Evolutionary conservation across 768 basidiomycete genomes (phyloP), one percentile per base, ranked within the genome.

Genomic region (Crucibulum laeve): DNA sequence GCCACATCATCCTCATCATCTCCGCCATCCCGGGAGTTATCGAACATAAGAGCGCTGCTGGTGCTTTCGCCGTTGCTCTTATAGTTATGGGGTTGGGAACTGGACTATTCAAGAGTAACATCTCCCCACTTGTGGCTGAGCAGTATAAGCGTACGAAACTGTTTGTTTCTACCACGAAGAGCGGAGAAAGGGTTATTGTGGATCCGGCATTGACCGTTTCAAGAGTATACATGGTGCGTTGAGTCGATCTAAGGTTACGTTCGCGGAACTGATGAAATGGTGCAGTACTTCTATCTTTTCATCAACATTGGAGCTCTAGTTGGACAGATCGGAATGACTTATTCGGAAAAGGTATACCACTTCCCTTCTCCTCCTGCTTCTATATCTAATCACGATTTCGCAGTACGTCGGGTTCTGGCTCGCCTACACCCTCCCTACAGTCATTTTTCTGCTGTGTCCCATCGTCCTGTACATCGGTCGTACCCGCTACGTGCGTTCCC

Each of bases 71-170:
- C 17, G 49, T 84, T 28, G 81, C 84, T 0, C 63, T 89, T 40
- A 56, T 89, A 42, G 64, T 88, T 43, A 84, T 79, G 57, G 76
- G 77, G 6, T 21, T 39, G 8, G 79, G 85, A 14, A 76, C 85
- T 7, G 86, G 85, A 5, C 65, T 81, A 18, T 86, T 89, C 75
- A 88, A 90, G 63, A 63, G 80, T 1, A 89, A 87, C 58, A 80
- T 90, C 48, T 83, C 81, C 0, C 87, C 87, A 1, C 67, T 91
- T 50, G 72, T 90, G 18, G 88, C 88, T 5, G 88, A 90, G 57
- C 88, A 90, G 54, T 83, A 84, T 54, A 71, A 62, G 44, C 67
- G 70, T 37, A 78, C 73, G 8, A 70, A 69, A 47, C 65, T 71
- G 11, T 85, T 80, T 58, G 63, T 86, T 23, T 28, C 55, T 3